phyloP scores from a whole-genome alignment of 148 eudicot species.

The Fagopyrum homotropicum region DNA sequence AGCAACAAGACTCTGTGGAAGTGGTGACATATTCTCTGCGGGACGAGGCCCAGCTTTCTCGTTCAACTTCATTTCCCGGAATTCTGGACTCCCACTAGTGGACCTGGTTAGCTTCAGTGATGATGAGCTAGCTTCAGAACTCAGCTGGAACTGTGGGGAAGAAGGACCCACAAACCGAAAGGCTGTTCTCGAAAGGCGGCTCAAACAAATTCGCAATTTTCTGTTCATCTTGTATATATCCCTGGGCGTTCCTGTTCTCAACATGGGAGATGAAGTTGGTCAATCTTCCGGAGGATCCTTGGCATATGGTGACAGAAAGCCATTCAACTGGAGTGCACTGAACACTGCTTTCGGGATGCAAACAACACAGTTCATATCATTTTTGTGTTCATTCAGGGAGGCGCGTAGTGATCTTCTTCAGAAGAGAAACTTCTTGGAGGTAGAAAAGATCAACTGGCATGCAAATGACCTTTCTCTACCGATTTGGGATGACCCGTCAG shows the following conservation, averaged over 20 bases:
- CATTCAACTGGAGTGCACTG: constrained; percentile 67
- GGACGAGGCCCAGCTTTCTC: constrained; percentile 90
- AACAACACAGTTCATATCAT: constrained; percentile 60
- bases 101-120: constrained; percentile 87
- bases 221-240: constrained; percentile 74
- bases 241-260: constrained; percentile 78
- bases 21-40: constrained; percentile 62
- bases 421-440: constrained; percentile 45
- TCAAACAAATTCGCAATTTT: constrained; percentile 82
- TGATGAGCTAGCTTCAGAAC: constrained; percentile 40
- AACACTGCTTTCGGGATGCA: constrained; percentile 64
- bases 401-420: constrained; percentile 79
- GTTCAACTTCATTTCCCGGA: constrained; percentile 65
- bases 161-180: constrained; percentile 76
- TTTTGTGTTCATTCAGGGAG: constrained; percentile 48
- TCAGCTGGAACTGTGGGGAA: constrained; percentile 97
- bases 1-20: constrained; percentile 94
- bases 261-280: constrained; percentile 99
- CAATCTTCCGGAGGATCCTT: constrained; percentile 71
- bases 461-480: constrained; percentile 52
- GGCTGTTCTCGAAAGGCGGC: constrained; percentile 61
- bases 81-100: constrained; percentile 70
- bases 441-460: constrained; percentile 67
- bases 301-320: constrained; percentile 42
- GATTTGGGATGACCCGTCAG: constrained; percentile 65